Evolutionary conservation across 306 rosid species (phyloP), one percentile per base, ranked within the genome.

Genomic region (Adenanthera pavonina): DNA sequence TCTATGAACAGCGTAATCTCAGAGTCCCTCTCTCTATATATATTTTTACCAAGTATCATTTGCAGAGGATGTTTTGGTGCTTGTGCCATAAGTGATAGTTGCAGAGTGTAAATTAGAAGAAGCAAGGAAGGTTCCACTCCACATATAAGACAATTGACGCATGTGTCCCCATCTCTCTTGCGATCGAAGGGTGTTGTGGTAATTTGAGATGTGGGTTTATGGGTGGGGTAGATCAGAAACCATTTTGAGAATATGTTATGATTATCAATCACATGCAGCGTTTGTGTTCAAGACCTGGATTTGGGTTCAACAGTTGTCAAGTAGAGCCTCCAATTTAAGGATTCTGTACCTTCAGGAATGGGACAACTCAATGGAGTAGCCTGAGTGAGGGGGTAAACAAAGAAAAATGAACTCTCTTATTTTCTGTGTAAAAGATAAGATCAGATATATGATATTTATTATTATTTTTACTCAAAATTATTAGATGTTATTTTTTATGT

Each of bases 241-340:
- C 97, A 91, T 86, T 86, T 89, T 90, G 98, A 81, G 40, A 84
- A 62, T 83, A 72, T 84, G 79, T 46, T 25, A 25, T 25, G 30
- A 25, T 25, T 71, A 87, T 86, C 69, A 75, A 80, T 89, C 83
- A 88, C 91, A 86, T 83, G 94, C 83, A 77, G 80, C 86, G 83
- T 85, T 85, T 85, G 76, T 85, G 92, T 86, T 84, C 84, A 86
- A 86, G 85, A 92, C 90, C 86, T 87, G 70, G 65, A 84, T 86
- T 54, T 51, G 36, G 75, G 69, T 69, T 54, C 70, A 74, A 52
- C 57, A 83, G 35, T 10, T n/a, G 72, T 68, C 16, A 53, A 9
- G 34, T 8, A 19, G 36, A 72, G 86, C 83, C 79, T 81, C 86
- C 87, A 44, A 69, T 74, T 56, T 72, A 19, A 69, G 67, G 83